Conservation (phyloP, 768 basidiomycete genomes). For the Rossbeevera mucosa region DNA sequence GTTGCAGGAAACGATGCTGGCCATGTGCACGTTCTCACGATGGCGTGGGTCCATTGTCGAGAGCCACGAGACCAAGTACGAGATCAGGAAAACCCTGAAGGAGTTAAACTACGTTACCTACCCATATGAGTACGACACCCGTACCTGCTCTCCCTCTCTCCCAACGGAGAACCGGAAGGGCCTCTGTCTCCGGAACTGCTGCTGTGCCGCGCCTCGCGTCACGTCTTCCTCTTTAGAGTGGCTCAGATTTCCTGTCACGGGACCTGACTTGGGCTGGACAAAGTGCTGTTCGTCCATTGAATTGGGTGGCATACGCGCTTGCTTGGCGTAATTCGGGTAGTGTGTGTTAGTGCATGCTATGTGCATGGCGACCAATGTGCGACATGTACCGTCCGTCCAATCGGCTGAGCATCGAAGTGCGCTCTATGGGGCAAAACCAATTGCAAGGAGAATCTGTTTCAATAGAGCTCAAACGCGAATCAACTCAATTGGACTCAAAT, state of each 20-base stretch:
- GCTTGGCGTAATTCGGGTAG: neutral
- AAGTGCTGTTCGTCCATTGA: neutral
- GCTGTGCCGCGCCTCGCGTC: neutral
- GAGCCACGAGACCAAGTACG: conserved; percentile 21
- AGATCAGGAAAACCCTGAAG: conserved; percentile 31
- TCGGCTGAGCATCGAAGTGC: neutral
- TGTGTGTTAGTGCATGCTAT: neutral
- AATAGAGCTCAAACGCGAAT: neutral
- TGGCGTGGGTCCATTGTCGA: conserved; percentile 1
- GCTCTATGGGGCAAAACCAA: neutral
- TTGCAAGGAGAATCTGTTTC: neutral
- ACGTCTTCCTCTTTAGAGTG: neutral
- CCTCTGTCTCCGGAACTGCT: conserved; percentile 1
- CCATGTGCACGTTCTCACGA: conserved; percentile 2
- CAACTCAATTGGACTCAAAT: neutral
- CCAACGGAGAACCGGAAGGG: neutral
- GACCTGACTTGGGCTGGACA: neutral
- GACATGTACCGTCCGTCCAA: neutral
- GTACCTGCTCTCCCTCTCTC: conserved; percentile 9
- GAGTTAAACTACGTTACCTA: conserved; percentile 28
- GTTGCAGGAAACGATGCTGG: conserved; percentile 1
- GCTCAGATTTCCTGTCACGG: neutral
- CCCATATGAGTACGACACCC: neutral
- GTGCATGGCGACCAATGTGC: neutral
- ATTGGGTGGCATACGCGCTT: conserved; percentile 1